Evolutionary conservation across 805 yeast genomes (phyloP).

Genomic region (Jamesozyma rosinii): DNA sequence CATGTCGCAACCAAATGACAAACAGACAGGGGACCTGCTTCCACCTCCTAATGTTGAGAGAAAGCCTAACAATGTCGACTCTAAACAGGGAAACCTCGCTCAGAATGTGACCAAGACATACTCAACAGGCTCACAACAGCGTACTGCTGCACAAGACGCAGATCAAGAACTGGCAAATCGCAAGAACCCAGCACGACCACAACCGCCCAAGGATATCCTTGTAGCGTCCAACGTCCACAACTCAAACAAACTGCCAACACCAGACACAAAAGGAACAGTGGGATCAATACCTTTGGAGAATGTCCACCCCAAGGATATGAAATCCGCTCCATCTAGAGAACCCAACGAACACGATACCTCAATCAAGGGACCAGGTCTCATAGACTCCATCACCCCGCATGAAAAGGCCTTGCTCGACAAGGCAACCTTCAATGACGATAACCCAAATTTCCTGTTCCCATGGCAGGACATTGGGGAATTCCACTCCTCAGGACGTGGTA

Average conservation of each 20-base stretch:
- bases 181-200: background rate
- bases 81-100: background rate
- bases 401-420: constrained; percentile 11
- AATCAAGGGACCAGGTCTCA: constrained; percentile 18
- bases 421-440: constrained; percentile 8
- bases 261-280: constrained; percentile 21
- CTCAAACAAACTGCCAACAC: constrained; percentile 18
- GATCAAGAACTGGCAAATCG: background rate
- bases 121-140: background rate
- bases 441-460: constrained; percentile 24
- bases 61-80: background rate
- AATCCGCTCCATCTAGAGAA: constrained; percentile 19
- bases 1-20: too few species aligned
- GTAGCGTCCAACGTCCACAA: constrained; percentile 20
- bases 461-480: constrained; percentile 32
- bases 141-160: background rate
- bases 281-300: constrained; percentile 26
- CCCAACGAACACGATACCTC: constrained; percentile 27
- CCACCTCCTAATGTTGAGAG: background rate
- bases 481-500: constrained; percentile 13
- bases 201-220: constrained; percentile 6
- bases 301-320: constrained; percentile 18
- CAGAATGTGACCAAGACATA: background rate
- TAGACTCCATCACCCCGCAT: constrained; percentile 8
- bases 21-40: background rate